Evolutionary conservation across 2,329 filamentous ascomycete species (phyloP), one percentile per base, ranked within the genome.

Genomic region (Arthrobotrys sphaeroides): DNA sequence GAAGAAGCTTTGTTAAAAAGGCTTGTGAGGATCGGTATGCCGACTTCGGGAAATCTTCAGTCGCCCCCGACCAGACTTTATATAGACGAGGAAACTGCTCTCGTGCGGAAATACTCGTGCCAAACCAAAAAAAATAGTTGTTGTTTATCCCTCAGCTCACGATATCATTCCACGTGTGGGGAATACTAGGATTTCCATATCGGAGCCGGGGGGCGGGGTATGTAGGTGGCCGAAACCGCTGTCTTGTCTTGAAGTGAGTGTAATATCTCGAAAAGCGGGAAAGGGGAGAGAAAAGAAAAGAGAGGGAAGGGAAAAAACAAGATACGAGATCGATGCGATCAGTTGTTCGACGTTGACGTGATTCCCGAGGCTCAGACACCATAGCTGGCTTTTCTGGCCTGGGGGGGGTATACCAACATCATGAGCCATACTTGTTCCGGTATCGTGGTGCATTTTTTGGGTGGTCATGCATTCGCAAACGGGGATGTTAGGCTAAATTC

Each of bases 261-360:
- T 55, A 55, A 55, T 55, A 55, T 55, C 10, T 33, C 10, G 28
- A n/a, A 26, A 55, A 38, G 31, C 31, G 51, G 51, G 49, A 55
- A 55, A 38, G 28, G 31, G 16, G 12, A 31, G 4, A 53, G 47
- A 33, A 53, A 33, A 5, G 2, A 24, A 47, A 20, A 33, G 28
- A 10, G 28, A 33, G 5, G 28, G 10, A 10, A 33, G 5, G 10
- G 28, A 33, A 33, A 33, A 33, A 33, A 5, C 16, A 22, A 55
- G 31, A 55, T 55, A 55, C 51, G 51, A 55, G 51, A 55, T 55
- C 31, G 31, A 38, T 38, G 51, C 51, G 51, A 55, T 55, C 51
- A 55, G 51, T 55, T 55, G 51, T 55, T 55, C 51, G 51, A 55
- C 51, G 51, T 55, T 55, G 51, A 55, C 51, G 51, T 55, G 51